Evolutionary conservation across 2,329 filamentous ascomycete species (phyloP).

Genomic region (Pestalotiopsis sp.): DNA sequence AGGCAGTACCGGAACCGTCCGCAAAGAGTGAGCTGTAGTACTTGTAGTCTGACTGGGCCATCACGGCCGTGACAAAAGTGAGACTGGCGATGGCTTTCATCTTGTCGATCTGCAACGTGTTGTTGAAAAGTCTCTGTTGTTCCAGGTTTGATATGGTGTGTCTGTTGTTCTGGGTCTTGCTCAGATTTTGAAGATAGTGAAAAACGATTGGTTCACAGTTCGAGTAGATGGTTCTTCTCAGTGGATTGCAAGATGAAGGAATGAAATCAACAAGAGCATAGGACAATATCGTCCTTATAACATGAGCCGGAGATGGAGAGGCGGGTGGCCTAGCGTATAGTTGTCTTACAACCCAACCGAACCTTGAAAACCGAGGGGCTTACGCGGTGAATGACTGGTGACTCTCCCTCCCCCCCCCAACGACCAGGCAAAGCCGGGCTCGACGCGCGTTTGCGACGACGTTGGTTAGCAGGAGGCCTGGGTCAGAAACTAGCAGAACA

Average conservation of each 20-base stretch:
- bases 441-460: not conserved
- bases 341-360: not conserved
- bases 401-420: not conserved
- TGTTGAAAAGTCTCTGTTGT: not conserved
- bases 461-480: not conserved
- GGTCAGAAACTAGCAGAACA: not conserved
- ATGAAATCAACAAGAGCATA: not conserved
- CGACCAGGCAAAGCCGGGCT: not conserved
- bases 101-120: not conserved
- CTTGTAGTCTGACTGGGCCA: not conserved
- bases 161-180: not conserved
- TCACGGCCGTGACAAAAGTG: not conserved
- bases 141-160: not conserved
- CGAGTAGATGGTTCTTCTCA: not conserved
- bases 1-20: not conserved
- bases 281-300: not conserved
- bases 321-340: not conserved
- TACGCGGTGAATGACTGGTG: not conserved
- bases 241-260: not conserved
- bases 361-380: not conserved
- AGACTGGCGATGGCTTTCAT: not conserved
- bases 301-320: not conserved
- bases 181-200: not conserved
- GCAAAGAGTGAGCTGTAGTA: not conserved
- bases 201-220: not conserved